Conservation (phyloP, 2,329 filamentous ascomycete species). For the Fusarium keratoplasticum region DNA sequence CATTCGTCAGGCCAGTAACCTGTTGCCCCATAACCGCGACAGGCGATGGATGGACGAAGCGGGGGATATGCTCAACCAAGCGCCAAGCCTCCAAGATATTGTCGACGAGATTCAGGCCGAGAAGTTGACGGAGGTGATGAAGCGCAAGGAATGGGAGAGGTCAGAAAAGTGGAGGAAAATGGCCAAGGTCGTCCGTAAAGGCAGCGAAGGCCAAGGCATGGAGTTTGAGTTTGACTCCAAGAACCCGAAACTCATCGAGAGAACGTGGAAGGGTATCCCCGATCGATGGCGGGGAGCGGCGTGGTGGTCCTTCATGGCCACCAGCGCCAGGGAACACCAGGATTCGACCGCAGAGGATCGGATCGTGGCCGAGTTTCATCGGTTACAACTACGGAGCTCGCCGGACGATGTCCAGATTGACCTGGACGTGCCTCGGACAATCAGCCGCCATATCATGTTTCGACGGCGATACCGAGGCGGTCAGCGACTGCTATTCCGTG, state of each 20-base stretch:
- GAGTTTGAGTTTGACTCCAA: slow-evolving; percentile 81
- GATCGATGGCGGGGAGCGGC: slow-evolving; percentile 94
- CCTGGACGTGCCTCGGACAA: slow-evolving; percentile 93
- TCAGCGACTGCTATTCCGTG: slow-evolving; percentile 90
- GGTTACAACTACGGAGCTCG: slow-evolving; percentile 78
- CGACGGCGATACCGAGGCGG: slow-evolving; percentile 90
- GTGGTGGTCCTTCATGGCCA: slow-evolving; percentile 91
- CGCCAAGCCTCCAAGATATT: slow-evolving; percentile 67
- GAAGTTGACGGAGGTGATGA: slow-evolving; percentile 65
- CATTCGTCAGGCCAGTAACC: slow-evolving; percentile 68
- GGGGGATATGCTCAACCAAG: slow-evolving; percentile 73
- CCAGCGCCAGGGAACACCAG: slow-evolving; percentile 77
- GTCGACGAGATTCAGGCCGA: slow-evolving; percentile 66
- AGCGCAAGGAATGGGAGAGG: slow-evolving; percentile 71
- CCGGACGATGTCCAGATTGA: slow-evolving; percentile 97
- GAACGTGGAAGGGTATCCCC: slow-evolving; percentile 98
- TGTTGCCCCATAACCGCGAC: slow-evolving; percentile 70
- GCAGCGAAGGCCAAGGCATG: slow-evolving; percentile 64
- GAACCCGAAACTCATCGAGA: slow-evolving; percentile 86
- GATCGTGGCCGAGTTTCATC: slow-evolving; percentile 78
- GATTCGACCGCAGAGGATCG: slow-evolving; percentile 73
- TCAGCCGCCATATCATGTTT: slow-evolving; percentile 98
- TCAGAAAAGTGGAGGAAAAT: slow-evolving; percentile 77
- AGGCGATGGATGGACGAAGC: slow-evolving; percentile 73
- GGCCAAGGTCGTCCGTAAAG: slow-evolving; percentile 67